phyloP scores from a whole-genome alignment of 176 grass and related monocot species.

The Carex parvula region DNA sequence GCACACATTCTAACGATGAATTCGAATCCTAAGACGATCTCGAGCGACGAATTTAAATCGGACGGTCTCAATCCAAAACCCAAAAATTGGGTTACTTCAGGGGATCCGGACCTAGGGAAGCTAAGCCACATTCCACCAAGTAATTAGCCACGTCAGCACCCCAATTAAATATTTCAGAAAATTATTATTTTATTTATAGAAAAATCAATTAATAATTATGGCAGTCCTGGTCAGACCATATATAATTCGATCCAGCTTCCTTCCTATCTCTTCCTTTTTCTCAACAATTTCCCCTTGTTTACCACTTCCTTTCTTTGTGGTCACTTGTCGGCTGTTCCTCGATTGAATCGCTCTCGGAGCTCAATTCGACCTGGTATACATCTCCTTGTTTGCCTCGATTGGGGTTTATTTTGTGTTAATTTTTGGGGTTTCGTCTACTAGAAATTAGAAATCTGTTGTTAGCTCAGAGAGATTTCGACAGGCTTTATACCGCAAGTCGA shows the following conservation, averaged over 20 bases:
- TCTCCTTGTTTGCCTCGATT: background rate
- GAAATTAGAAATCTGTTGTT: background rate
- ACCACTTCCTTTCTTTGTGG: background rate
- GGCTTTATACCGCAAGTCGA: background rate
- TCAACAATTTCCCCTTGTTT: background rate
- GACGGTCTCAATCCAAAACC: no score
- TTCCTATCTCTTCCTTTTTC: slow-evolving; percentile 11
- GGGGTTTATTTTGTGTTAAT: background rate
- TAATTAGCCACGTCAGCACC: slow-evolving; percentile 6
- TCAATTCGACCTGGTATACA: background rate
- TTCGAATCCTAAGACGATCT: no score
- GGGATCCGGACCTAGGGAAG: no score
- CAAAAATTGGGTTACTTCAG: no score
- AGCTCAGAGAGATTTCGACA: background rate
- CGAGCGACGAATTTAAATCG: no score
- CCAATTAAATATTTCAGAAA: background rate
- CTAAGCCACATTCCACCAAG: background rate
- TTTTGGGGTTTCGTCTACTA: background rate
- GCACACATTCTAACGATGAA: no score
- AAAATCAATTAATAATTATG: background rate
- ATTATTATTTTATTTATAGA: background rate
- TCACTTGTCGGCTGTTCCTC: background rate
- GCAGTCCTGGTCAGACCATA: background rate
- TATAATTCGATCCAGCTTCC: slow-evolving; percentile 4
- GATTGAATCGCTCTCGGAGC: background rate